phyloP scores from a whole-genome alignment of 176 grass and related monocot genomes.

The Paspalum notatum region DNA sequence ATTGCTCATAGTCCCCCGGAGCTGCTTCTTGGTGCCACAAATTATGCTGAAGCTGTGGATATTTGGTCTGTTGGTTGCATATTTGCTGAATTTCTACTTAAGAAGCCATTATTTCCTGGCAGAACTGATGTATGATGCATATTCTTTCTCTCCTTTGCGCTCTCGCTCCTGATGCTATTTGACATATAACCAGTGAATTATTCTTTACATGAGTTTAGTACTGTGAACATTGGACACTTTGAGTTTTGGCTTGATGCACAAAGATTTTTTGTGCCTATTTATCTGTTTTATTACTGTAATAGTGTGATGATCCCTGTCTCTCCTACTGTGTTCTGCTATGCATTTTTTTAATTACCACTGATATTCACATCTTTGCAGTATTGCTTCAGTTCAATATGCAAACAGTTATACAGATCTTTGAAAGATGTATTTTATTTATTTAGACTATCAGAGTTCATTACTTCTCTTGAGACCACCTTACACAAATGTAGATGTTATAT shows the following conservation, averaged over 20 bases:
- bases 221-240: too few relatives aligned
- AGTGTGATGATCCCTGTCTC: background rate
- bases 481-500: background rate
- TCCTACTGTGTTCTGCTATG: background rate
- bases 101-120: conserved; percentile 75
- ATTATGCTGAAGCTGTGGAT: conserved; percentile 81
- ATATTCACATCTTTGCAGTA: conserved; percentile 20
- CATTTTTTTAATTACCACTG: background rate
- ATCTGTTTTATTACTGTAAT: conserved; percentile 1
- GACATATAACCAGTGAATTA: background rate
- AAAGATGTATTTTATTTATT: conserved; percentile 13
- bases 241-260: too few relatives aligned
- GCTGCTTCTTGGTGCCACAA: conserved; percentile 76
- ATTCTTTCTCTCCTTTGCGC: background rate
- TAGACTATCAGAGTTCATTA: background rate
- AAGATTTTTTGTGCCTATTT: background rate
- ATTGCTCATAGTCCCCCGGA: conserved; percentile 64
- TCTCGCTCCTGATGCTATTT: conserved; percentile 3
- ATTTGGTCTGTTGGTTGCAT: conserved; percentile 92
- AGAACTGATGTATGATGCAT: conserved; percentile 61
- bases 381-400: background rate
- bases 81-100: conserved; percentile 77
- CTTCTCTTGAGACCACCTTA: background rate
- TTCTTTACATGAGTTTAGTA: background rate
- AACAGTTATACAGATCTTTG: background rate